These are phyloP conservation scores for Yarrowia keelungensis DNA, from an alignment of 805 yeast genomes.

Conservation along the genomic window DNA sequence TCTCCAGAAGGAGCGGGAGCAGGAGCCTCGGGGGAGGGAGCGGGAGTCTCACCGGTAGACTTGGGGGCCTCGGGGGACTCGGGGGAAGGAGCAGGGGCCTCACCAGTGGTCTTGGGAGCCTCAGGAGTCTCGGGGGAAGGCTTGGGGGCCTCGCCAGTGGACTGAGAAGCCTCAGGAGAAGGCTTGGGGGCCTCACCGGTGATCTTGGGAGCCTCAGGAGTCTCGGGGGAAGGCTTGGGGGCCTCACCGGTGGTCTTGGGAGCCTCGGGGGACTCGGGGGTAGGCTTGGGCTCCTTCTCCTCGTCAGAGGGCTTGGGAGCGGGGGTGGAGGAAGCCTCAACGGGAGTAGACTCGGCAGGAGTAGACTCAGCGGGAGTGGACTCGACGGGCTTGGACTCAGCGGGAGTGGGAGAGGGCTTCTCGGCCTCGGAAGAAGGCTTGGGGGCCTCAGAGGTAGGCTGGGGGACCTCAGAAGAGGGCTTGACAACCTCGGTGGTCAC, in stretches of 20 bases:
- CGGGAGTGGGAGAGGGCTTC: not conserved
- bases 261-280: not conserved
- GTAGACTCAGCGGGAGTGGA: no score
- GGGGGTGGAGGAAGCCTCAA: not conserved
- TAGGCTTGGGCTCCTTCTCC: not conserved
- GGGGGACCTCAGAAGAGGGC: slow-evolving; percentile 9
- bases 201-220: slow-evolving; percentile 7
- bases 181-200: slow-evolving; percentile 9
- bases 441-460: not conserved
- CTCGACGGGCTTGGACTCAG: no score
- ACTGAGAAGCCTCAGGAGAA: not conserved
- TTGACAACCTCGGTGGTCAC: slow-evolving; percentile 9
- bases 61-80: slow-evolving; percentile 10
- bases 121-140: slow-evolving; percentile 13
- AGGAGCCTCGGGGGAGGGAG: slow-evolving; percentile 1
- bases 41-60: slow-evolving; percentile 6
- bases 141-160: slow-evolving; percentile 4
- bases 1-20: slow-evolving; percentile 1
- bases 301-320: slow-evolving; percentile 7
- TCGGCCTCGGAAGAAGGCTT: not conserved
- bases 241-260: not conserved
- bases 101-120: slow-evolving; percentile 10
- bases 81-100: slow-evolving; percentile 15
- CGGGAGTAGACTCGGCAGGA: not conserved
- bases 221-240: slow-evolving; percentile 13